Base-by-base conservation (phyloP, 306 rosid species). In the Albizia julibrissin region DNA sequence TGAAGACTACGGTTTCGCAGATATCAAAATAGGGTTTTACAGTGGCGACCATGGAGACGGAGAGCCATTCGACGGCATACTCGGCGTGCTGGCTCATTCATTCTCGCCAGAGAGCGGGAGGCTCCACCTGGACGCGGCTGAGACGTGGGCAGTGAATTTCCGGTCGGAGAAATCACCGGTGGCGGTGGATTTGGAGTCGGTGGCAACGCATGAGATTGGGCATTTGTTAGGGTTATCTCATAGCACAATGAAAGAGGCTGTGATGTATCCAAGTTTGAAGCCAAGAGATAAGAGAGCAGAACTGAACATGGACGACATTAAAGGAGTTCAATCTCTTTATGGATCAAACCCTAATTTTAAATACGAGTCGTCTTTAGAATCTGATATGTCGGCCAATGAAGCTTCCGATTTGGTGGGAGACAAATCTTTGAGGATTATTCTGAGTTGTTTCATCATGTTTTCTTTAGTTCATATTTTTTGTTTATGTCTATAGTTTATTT, bases 131-230 rank as follows among this genome's bases (percentile, higher is more conserved):
- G 98, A 94, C 3, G 97, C 90, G 54, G 94, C 91, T 2, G 98
- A 94, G 91, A 93, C 85, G 0, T 91, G 97, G 98, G 89, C 95
- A 18, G 92, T 93, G 4, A 90, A 90, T 72, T 90, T 93, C 13
- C 8, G 14, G 16, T 10, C 0, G 1, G 93, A 90, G 22, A 80
- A 80, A 39, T 94, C 98, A 1, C 67, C 76, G 22, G 91, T 83
- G 84, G 98, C 98, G 0, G 79, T 94, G 22, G 96, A 94, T 78
- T 83, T 94, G 85, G 98, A 94, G 59, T 94, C 98, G 5, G 96
- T 94, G 50, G 97, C 91, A 7, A 85, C 90, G 1, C 97, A 94
- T 34, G 98, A 94, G 89, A 94, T 92, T 10, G 98, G 98, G 5
- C 98, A 94, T 79, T 40, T 94, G 89, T 81, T 94, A 26, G 97